Conservation (phyloP, 116 monocot species). For the Papilionanthe hybrid region DNA sequence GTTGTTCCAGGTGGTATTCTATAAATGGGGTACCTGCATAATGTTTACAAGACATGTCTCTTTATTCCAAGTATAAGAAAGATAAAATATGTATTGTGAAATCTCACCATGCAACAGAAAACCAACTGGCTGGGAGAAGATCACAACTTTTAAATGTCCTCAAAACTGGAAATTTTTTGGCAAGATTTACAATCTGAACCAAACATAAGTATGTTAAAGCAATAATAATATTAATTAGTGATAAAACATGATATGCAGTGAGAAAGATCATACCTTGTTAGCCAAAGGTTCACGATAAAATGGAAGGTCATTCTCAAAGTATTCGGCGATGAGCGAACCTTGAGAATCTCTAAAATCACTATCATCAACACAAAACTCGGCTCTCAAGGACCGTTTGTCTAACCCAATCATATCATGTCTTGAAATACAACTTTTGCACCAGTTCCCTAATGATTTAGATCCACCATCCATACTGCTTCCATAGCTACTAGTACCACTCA, state of each 20-base stretch:
- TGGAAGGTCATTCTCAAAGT: constrained; percentile 56
- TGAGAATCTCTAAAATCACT: constrained; percentile 35
- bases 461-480: constrained; percentile 49
- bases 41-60: not conserved
- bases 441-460: constrained; percentile 16
- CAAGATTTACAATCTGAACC: constrained; percentile 65
- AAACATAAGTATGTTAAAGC: not conserved
- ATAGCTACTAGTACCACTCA: constrained; percentile 65
- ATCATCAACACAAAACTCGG: constrained; percentile 44
- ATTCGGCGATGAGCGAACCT: constrained; percentile 51
- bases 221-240: not conserved
- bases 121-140: constrained; percentile 71
- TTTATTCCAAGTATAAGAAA: not conserved
- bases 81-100: not conserved
- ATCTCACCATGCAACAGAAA: constrained; percentile 87
- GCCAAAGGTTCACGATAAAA: constrained; percentile 66
- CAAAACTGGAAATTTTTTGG: constrained; percentile 45
- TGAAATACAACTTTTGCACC: constrained; percentile 10
- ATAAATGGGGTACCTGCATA: constrained; percentile 22
- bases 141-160: constrained; percentile 69
- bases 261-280: constrained; percentile 55
- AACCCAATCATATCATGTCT: constrained; percentile 8
- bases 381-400: constrained; percentile 27
- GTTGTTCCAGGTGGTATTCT: constrained; percentile 21
- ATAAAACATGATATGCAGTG: not conserved